phyloP scores from a whole-genome alignment of 768 basidiomycete species.

The Leucogyrophana mollusca region DNA sequence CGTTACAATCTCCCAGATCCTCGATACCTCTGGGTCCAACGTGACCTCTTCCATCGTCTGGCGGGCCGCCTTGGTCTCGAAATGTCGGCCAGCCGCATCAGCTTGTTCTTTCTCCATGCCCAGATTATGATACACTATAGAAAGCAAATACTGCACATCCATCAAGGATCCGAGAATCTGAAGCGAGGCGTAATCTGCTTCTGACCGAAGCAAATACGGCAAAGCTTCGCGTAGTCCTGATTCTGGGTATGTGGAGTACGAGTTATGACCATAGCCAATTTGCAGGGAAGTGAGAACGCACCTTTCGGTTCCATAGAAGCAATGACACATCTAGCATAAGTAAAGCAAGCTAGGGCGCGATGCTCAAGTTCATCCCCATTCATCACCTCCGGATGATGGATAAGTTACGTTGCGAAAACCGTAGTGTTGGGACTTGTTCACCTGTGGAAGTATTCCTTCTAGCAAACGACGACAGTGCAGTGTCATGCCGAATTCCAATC shows the following conservation, averaged over 20 bases:
- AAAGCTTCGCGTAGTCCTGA: conserved; percentile 54
- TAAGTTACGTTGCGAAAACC: neutral
- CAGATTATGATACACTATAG: conserved; percentile 72
- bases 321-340: conserved; percentile 72
- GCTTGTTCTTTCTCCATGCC: conserved; percentile 55
- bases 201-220: conserved; percentile 59
- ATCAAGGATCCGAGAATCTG: conserved; percentile 57
- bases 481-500: conserved; percentile 75
- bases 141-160: conserved; percentile 72
- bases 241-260: conserved; percentile 21
- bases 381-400: conserved; percentile 48
- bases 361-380: conserved; percentile 73
- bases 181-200: conserved; percentile 60
- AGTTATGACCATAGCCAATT: conserved; percentile 1
- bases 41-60: conserved; percentile 41
- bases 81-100: conserved; percentile 48
- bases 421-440: conserved; percentile 24
- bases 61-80: conserved; percentile 40
- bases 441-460: conserved; percentile 84
- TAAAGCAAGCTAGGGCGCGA: conserved; percentile 72
- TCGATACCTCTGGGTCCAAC: conserved; percentile 51
- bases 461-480: conserved; percentile 61
- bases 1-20: conserved; percentile 57
- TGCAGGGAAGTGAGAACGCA: conserved; percentile 23
- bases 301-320: conserved; percentile 49